phyloP scores from a whole-genome alignment of 2,329 filamentous ascomycete genomes.

The Colletotrichum sp. region DNA sequence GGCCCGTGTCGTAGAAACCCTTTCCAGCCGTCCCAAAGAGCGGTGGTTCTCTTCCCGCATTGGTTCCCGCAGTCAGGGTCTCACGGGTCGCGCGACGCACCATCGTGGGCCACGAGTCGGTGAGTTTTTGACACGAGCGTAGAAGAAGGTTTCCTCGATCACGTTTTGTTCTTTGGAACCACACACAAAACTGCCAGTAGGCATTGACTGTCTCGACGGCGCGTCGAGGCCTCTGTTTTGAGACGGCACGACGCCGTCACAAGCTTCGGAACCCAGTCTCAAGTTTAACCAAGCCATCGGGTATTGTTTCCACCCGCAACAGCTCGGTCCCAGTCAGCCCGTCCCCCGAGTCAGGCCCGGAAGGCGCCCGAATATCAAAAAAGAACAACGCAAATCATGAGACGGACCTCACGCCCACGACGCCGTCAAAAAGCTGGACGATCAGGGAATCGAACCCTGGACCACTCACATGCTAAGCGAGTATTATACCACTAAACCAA shows the following conservation, averaged over 20 bases:
- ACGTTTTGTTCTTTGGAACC: neutral
- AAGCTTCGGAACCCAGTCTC: neutral
- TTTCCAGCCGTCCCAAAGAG: neutral
- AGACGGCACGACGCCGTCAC: neutral
- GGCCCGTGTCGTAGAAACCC: neutral
- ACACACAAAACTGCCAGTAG: neutral
- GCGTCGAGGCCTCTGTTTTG: neutral
- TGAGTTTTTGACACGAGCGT: neutral
- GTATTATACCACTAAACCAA: constrained; percentile 3
- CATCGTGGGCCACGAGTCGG: neutral
- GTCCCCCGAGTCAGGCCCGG: neutral
- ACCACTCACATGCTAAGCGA: constrained; percentile 13
- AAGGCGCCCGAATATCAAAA: neutral
- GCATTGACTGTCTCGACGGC: neutral
- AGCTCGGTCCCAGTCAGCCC: neutral
- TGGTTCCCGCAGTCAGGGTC: neutral
- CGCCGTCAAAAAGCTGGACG: neutral
- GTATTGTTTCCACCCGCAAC: neutral
- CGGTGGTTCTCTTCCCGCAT: neutral
- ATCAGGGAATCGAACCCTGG: constrained; percentile 1
- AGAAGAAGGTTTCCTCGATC: neutral
- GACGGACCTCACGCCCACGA: neutral
- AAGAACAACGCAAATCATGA: neutral
- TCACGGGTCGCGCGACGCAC: neutral
- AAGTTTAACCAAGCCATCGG: neutral